Conservation (phyloP, 1,139 yeast genomes). For the Taphrina communis region DNA sequence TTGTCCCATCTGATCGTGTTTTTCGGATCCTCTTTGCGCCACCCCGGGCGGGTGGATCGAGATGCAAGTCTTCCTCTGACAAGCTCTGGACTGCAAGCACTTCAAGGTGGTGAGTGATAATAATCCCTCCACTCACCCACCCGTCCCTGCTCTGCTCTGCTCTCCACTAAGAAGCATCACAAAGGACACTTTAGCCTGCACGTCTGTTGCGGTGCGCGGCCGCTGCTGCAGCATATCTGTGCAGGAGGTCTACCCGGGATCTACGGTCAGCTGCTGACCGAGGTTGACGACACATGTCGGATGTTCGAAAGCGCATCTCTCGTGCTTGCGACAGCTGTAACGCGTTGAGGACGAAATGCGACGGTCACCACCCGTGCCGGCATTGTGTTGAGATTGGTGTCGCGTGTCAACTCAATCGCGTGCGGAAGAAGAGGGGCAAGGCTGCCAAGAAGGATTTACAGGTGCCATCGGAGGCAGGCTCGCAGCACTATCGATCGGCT, state of each 20-base stretch:
- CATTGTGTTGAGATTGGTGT: constrained; percentile 34
- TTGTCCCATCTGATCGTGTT: not conserved
- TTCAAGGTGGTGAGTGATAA: too few relatives aligned
- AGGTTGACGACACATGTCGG: constrained; percentile 20
- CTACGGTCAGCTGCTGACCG: too few relatives aligned
- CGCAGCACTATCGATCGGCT: constrained; percentile 8
- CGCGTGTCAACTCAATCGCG: constrained; percentile 30
- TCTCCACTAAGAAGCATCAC: too few relatives aligned
- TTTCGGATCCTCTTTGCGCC: not conserved
- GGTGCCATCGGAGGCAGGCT: constrained; percentile 1
- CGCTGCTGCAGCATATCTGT: not conserved
- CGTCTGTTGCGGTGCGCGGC: too few relatives aligned
- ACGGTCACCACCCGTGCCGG: constrained; percentile 28
- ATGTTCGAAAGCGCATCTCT: constrained; percentile 48
- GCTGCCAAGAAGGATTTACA: constrained; percentile 18
- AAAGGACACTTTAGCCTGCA: too few relatives aligned
- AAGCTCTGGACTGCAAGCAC: too few relatives aligned
- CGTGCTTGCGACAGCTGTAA: constrained; percentile 57
- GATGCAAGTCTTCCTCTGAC: not conserved
- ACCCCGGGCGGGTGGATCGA: not conserved
- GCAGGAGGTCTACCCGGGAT: too few relatives aligned
- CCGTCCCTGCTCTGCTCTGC: too few relatives aligned
- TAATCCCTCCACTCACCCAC: too few relatives aligned
- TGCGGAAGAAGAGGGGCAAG: constrained; percentile 39
- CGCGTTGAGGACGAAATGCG: constrained; percentile 35